These are phyloP conservation scores for Hsuehochloa calcarea DNA, from an alignment of 176 grass and related monocot species.

Conservation along the genomic window DNA sequence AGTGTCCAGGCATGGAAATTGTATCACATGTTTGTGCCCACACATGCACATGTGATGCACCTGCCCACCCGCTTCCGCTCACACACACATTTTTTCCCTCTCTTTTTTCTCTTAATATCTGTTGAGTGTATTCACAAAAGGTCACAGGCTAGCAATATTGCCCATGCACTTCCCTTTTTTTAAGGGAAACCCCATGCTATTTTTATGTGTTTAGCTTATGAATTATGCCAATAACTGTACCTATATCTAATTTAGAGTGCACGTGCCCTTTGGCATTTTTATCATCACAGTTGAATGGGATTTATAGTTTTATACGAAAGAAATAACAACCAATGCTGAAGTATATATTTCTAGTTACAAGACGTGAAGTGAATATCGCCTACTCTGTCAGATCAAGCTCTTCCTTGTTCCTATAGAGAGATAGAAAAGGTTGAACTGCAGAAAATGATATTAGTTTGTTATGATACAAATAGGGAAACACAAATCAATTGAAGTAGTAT, in stretches of 20 bases:
- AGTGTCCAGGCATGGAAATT: slow-evolving; percentile 6
- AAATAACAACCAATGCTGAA: background rate
- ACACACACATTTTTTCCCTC: background rate
- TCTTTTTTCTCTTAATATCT: background rate
- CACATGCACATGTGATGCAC: background rate
- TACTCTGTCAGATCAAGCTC: background rate
- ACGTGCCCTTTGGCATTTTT: background rate
- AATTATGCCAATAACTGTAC: background rate
- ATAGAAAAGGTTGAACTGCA: background rate
- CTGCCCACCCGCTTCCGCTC: background rate
- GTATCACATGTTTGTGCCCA: background rate
- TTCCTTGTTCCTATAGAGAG: background rate
- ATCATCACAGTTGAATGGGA: background rate
- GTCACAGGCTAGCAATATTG: background rate
- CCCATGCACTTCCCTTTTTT: background rate
- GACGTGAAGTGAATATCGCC: background rate
- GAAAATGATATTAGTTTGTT: background rate
- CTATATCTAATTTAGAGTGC: background rate
- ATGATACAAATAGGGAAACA: slow-evolving; percentile 9
- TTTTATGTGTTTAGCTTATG: background rate
- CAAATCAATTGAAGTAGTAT: background rate
- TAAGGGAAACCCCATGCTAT: background rate
- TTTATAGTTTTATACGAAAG: background rate
- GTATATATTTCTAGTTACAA: slow-evolving; percentile 10
- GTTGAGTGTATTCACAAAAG: background rate